Conservation (phyloP, 2,329 filamentous ascomycete species). For the Aspergillus sergii region DNA sequence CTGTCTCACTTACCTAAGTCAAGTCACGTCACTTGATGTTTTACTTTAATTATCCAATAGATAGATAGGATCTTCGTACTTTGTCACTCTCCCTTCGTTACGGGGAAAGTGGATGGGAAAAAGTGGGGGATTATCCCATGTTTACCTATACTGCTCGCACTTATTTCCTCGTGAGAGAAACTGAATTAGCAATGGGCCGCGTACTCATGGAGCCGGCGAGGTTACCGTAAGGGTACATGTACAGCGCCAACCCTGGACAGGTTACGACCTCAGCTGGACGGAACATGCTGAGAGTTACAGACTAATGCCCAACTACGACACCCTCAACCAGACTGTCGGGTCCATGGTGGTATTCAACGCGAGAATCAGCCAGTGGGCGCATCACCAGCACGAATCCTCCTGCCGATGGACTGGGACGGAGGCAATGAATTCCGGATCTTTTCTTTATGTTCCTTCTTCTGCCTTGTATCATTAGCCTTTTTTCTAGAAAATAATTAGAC, state of each 20-base stretch:
- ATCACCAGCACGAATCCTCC: background rate
- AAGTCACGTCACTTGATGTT: conserved; percentile 1
- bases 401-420: background rate
- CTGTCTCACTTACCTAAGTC: conserved; percentile 7
- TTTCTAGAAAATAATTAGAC: background rate
- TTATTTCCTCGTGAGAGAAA: background rate
- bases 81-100: conserved; percentile 2
- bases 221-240: conserved; percentile 1
- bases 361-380: conserved; percentile 18
- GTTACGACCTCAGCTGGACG: conserved; percentile 18
- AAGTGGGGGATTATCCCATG: background rate
- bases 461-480: background rate
- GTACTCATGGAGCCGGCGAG: background rate
- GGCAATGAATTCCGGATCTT: background rate
- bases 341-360: conserved; percentile 22
- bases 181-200: background rate
- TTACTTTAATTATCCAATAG: background rate
- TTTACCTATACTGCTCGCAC: background rate
- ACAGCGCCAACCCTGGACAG: conserved; percentile 5
- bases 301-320: conserved; percentile 31
- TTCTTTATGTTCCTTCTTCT: background rate
- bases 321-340: conserved; percentile 30
- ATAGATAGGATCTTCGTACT: background rate
- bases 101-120: background rate
- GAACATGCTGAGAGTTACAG: conserved; percentile 17